These are phyloP conservation scores for Cyberlindnera saturnus DNA, from an alignment of 805 yeast species.

Conservation along the genomic window DNA sequence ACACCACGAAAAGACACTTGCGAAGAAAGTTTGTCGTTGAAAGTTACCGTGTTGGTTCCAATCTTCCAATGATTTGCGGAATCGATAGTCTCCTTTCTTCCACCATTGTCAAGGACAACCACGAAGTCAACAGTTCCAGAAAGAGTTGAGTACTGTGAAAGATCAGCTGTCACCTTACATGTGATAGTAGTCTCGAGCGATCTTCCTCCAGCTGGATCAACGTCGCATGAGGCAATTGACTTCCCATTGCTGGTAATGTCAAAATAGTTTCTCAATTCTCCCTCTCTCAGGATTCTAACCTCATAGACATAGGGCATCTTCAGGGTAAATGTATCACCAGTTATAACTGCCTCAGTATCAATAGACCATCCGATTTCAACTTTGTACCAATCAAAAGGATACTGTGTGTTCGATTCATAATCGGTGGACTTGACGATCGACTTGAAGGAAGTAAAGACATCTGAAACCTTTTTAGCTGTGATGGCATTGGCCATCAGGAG, in stretches of 20 bases:
- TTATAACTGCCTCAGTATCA: slow-evolving; percentile 3
- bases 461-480: slow-evolving; percentile 4
- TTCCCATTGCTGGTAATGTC: slow-evolving; percentile 5
- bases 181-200: slow-evolving; percentile 1
- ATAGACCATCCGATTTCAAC: slow-evolving; percentile 5
- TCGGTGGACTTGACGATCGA: slow-evolving; percentile 2
- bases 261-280: slow-evolving; percentile 2
- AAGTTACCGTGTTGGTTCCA: slow-evolving; percentile 11
- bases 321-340: slow-evolving; percentile 13
- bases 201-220: slow-evolving; percentile 10
- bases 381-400: slow-evolving; percentile 8
- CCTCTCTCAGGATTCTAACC: slow-evolving; percentile 6
- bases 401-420: neutral
- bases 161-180: slow-evolving; percentile 8
- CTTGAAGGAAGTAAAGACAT: slow-evolving; percentile 6
- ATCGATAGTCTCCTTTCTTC: slow-evolving; percentile 1
- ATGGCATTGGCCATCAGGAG: neutral
- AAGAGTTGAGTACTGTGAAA: neutral
- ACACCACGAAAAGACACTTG: slow-evolving; percentile 1
- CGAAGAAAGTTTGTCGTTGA: slow-evolving; percentile 8
- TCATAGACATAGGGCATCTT: slow-evolving; percentile 13
- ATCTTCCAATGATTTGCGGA: slow-evolving; percentile 9
- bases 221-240: slow-evolving; percentile 9
- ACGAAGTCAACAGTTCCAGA: slow-evolving; percentile 6
- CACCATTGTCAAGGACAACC: slow-evolving; percentile 13